A percentile compares a stretch with the other conserved stretches of the same genome.
Conservation (phyloP, 1,284 basidiomycete species). For the Tylopilus sp. region DNA sequence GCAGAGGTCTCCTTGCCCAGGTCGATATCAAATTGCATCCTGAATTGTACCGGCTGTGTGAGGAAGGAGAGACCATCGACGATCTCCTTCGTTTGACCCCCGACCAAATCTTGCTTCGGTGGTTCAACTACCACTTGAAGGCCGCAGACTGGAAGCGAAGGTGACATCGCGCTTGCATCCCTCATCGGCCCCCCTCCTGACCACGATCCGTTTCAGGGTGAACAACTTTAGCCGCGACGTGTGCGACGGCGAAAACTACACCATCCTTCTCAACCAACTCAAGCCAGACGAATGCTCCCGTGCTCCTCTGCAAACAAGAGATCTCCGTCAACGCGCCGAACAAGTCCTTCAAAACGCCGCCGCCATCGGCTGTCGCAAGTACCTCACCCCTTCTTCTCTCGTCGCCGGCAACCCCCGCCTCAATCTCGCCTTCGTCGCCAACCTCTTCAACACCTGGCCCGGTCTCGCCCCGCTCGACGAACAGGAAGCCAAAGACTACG, state of each 20-base stretch:
- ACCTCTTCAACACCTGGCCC: constrained; percentile 97
- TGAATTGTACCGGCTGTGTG: constrained; percentile 91
- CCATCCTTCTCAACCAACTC: constrained; percentile 90
- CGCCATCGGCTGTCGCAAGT: constrained; percentile 91
- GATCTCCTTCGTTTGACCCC: constrained; percentile 91
- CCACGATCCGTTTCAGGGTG: constrained; percentile 52
- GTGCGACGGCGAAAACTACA: constrained; percentile 95
- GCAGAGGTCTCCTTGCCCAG: constrained; percentile 87
- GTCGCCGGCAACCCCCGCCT: constrained; percentile 95
- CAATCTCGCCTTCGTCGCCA: constrained; percentile 97
- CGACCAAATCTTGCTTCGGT: constrained; percentile 92
- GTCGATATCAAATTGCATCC: constrained; percentile 98
- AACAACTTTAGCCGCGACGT: constrained; percentile 97
- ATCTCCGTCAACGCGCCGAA: constrained; percentile 82
- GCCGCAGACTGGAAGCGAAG: constrained; percentile 86
- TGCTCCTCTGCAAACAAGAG: constrained; percentile 83
- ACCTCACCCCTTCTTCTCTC: constrained; percentile 88
- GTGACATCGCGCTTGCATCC: constrained; percentile 38
- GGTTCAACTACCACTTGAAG: constrained; percentile 99
- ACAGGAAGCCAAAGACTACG: constrained; percentile 77
- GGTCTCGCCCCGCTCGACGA: constrained; percentile 91
- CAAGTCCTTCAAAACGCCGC: constrained; percentile 92
- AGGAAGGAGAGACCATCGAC: constrained; percentile 95
- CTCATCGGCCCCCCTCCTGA: constrained; percentile 5
- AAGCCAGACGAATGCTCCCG: constrained; percentile 92